Percentiles rank a stretch among this genome's conserved stretches.
These are phyloP conservation scores for Pseudogymnoascus sp. DNA, from an alignment of 2,329 filamentous ascomycete species.

Conservation along the genomic window DNA sequence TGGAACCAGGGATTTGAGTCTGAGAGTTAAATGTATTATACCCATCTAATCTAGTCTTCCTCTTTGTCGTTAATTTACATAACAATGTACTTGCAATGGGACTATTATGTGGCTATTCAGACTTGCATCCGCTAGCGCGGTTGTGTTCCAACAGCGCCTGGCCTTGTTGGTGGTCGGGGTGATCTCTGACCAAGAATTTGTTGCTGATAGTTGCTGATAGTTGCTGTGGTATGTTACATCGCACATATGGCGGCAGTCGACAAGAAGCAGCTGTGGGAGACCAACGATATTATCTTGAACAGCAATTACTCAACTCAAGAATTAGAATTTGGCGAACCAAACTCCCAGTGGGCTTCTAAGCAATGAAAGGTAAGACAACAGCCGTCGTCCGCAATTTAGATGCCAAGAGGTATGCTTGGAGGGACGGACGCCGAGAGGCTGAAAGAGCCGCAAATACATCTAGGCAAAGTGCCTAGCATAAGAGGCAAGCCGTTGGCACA, in stretches of 20 bases:
- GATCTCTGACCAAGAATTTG: neutral
- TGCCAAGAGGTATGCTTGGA: too few relatives aligned
- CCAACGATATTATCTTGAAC: neutral
- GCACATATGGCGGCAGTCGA: neutral
- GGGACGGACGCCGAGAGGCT: too few relatives aligned
- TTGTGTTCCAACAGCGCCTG: neutral
- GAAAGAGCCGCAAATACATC: too few relatives aligned
- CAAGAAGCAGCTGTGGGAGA: neutral
- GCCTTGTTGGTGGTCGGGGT: neutral
- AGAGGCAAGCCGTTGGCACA: too few relatives aligned
- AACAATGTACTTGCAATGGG: neutral
- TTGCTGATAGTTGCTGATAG: neutral
- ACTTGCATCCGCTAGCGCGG: neutral
- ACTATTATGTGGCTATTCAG: neutral
- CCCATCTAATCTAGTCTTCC: neutral
- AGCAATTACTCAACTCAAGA: neutral
- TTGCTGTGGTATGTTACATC: too few relatives aligned
- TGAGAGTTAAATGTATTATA: neutral
- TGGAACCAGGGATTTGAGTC: conserved; percentile 12
- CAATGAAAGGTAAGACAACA: neutral
- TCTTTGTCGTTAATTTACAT: neutral
- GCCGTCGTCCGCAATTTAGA: too few relatives aligned
- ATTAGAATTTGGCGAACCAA: neutral
- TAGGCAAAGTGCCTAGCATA: too few relatives aligned
- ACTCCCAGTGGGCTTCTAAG: neutral